phyloP scores from a whole-genome alignment of 305 asterid species.

The Fraxinus angustifolia region DNA sequence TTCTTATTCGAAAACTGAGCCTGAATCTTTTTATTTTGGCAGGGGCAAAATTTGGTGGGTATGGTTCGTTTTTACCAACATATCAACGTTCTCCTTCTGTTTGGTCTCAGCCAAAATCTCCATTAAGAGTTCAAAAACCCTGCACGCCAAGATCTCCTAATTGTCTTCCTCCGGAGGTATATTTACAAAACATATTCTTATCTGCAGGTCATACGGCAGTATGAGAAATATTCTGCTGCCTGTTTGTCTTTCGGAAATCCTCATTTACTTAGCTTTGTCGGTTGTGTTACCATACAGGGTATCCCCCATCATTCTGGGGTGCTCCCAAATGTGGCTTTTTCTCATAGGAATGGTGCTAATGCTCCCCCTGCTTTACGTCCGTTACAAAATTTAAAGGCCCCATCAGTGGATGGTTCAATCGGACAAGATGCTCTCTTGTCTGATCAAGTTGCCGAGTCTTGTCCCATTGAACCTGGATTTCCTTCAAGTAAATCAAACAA shows the following conservation, averaged over 20 bases:
- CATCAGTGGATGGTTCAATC: conserved; percentile 35
- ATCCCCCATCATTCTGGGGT: conserved; percentile 33
- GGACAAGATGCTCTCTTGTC: conserved; percentile 34
- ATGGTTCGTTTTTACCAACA: conserved; percentile 82
- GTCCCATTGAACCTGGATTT: conserved; percentile 39
- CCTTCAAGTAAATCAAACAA: conserved; percentile 42
- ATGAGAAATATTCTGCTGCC: conserved; percentile 13
- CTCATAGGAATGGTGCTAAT: conserved; percentile 41
- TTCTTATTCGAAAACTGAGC: conserved; percentile 23
- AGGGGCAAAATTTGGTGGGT: conserved; percentile 90
- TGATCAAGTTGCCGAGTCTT: conserved; percentile 42
- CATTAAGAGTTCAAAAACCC: conserved; percentile 48
- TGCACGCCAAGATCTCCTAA: conserved; percentile 44
- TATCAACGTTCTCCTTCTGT: conserved; percentile 71
- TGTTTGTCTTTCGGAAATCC: conserved; percentile 17
- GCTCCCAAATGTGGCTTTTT: conserved; percentile 33
- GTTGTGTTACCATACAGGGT: conserved; percentile 34
- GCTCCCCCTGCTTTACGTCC: conserved; percentile 31
- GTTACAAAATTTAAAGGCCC: conserved; percentile 34
- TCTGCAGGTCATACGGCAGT: conserved; percentile 18
- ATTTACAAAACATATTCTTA: conserved; percentile 22
- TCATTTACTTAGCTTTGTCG: conserved; percentile 35
- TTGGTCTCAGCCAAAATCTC: conserved; percentile 55
- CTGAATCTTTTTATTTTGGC: conserved; percentile 26
- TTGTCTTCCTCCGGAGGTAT: conserved; percentile 50